A percentile compares a stretch with the other conserved stretches of the same genome.
Evolutionary conservation across 768 basidiomycete species (phyloP).

Genomic region (Boletus bicolor): DNA sequence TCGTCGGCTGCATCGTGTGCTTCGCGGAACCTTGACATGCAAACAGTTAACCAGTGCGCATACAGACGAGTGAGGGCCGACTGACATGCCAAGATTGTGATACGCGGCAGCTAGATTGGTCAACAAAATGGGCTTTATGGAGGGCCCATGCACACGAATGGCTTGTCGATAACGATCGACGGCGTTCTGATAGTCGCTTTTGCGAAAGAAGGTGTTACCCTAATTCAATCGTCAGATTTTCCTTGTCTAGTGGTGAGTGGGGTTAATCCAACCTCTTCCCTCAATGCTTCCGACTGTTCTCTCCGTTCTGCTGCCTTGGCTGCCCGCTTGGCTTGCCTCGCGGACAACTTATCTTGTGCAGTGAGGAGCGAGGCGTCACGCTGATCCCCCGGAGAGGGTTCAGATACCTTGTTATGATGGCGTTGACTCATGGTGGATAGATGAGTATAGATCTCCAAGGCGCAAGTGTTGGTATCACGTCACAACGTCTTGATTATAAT

Average conservation of each 20-base stretch:
- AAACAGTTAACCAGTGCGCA: background rate
- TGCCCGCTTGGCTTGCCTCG: conserved; percentile 10
- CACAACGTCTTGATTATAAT: too few relatives aligned
- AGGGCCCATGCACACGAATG: conserved; percentile 33
- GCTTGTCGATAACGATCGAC: conserved; percentile 38
- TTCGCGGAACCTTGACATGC: conserved; percentile 15
- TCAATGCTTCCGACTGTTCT: conserved; percentile 22
- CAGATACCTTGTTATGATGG: background rate
- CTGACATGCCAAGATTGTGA: conserved; percentile 39
- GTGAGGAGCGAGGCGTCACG: background rate
- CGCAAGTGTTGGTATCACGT: too few relatives aligned
- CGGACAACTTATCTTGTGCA: background rate
- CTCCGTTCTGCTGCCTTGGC: conserved; percentile 13
- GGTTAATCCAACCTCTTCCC: conserved; percentile 20
- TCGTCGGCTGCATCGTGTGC: conserved; percentile 28
- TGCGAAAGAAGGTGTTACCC: conserved; percentile 44
- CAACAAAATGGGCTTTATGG: conserved; percentile 34
- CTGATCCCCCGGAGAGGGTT: background rate
- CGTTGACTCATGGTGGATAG: background rate
- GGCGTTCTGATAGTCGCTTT: conserved; percentile 37
- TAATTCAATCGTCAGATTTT: conserved; percentile 9
- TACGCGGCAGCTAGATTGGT: conserved; percentile 42
- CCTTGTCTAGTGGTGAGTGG: background rate
- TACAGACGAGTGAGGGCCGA: background rate
- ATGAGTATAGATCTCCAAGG: background rate